These are phyloP conservation scores for Lentinula lateritia DNA, from an alignment of 768 basidiomycete genomes.

Conservation along the genomic window DNA sequence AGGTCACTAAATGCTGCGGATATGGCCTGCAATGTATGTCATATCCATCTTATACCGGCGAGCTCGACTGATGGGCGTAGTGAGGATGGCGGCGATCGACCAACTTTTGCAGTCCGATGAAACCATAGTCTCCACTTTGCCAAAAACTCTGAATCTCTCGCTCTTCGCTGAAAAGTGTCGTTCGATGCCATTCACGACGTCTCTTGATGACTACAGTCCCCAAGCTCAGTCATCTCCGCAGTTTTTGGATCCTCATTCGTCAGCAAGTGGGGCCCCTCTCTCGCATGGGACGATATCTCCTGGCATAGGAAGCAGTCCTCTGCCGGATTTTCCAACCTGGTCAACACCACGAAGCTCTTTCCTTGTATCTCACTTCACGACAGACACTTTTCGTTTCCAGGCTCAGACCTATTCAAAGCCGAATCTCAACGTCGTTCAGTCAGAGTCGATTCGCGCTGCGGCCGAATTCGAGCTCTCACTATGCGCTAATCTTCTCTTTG, in stretches of 20 bases:
- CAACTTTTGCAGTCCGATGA: conserved; percentile 9
- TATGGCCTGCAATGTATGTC: background rate
- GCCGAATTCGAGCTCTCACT: background rate
- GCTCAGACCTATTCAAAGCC: background rate
- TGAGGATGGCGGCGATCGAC: conserved; percentile 4
- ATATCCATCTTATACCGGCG: too few species aligned
- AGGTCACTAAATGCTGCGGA: background rate
- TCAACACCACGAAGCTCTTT: background rate
- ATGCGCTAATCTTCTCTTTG: background rate
- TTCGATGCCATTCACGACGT: background rate
- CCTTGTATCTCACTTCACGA: background rate
- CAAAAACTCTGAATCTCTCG: background rate
- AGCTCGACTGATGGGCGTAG: background rate
- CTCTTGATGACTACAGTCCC: too few species aligned
- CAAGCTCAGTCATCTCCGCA: background rate
- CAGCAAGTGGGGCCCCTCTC: background rate
- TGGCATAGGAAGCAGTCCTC: background rate
- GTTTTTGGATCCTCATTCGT: background rate
- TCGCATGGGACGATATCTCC: too few species aligned
- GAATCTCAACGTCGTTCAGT: background rate
- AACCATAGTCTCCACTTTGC: background rate
- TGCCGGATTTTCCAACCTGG: background rate
- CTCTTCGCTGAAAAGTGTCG: background rate
- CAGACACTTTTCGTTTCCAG: background rate
- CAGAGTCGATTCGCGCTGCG: background rate